Evolutionary conservation across 2,329 filamentous ascomycete genomes (phyloP).

Genomic region (Colletotrichum theobromicola): DNA sequence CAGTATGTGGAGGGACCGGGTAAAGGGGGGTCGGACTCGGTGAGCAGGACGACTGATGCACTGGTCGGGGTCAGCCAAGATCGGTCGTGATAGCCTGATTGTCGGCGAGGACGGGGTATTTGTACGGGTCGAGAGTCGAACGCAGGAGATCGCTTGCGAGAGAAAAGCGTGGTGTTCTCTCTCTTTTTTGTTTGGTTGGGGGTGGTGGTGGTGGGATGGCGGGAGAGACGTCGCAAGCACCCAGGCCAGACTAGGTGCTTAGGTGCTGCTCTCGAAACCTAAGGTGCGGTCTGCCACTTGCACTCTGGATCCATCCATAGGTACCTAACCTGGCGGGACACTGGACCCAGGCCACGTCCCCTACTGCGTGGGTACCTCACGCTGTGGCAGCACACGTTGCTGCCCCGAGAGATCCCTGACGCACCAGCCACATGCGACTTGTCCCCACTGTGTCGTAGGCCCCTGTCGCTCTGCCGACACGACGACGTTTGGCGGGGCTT

Average conservation of each 20-base stretch:
- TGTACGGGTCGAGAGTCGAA: neutral
- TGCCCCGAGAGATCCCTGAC: constrained; percentile 14
- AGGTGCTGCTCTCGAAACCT: constrained; percentile 4
- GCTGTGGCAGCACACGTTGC: neutral
- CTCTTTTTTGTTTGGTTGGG: neutral
- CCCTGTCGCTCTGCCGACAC: constrained; percentile 12
- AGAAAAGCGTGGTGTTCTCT: neutral
- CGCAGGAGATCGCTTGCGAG: neutral
- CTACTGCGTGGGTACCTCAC: neutral
- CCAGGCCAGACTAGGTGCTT: neutral
- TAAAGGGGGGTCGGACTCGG: constrained; percentile 1
- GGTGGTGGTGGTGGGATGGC: constrained; percentile 1
- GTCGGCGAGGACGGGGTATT: neutral
- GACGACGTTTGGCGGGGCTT: constrained; percentile 5
- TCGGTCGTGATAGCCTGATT: neutral
- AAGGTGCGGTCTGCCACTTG: neutral
- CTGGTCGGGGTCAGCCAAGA: neutral
- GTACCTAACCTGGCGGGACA: neutral
- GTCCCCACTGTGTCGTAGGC: constrained; percentile 9
- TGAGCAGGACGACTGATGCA: neutral
- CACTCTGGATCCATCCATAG: no score
- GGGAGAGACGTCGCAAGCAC: constrained; percentile 15
- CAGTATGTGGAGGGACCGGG: constrained; percentile 12
- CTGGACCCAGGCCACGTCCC: neutral
- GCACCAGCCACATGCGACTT: constrained; percentile 18